phyloP scores from a whole-genome alignment of 768 basidiomycete genomes.

The Butyriboletus loyo region DNA sequence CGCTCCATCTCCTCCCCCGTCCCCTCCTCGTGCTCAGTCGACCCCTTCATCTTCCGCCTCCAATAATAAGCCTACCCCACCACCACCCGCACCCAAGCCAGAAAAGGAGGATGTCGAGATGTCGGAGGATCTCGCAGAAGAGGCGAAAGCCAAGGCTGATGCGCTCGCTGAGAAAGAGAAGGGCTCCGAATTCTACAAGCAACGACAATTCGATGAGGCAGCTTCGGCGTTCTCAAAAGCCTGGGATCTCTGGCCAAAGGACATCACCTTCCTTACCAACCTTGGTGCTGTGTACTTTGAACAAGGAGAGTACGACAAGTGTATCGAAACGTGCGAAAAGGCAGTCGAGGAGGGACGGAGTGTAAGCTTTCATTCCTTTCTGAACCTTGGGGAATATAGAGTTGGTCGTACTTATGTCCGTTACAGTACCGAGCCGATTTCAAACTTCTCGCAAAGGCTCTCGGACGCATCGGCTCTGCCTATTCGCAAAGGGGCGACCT shows the following conservation, averaged over 20 bases:
- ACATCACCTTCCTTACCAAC: slow-evolving; percentile 92
- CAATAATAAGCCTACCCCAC: slow-evolving; percentile 34
- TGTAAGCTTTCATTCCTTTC: slow-evolving; percentile 37
- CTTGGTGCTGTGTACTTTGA: slow-evolving; percentile 90
- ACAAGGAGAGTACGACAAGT: slow-evolving; percentile 86
- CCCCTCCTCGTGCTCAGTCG: slow-evolving; percentile 30
- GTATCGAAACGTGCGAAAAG: slow-evolving; percentile 89
- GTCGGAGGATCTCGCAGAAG: slow-evolving; percentile 62
- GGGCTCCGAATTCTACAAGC: slow-evolving; percentile 83
- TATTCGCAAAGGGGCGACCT: slow-evolving; percentile 81
- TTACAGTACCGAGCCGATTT: slow-evolving; percentile 81
- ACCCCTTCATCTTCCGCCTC: slow-evolving; percentile 45
- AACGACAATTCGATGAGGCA: slow-evolving; percentile 77
- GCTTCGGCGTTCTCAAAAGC: slow-evolving; percentile 76
- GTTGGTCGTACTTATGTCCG: neutral
- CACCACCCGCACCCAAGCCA: slow-evolving; percentile 36
- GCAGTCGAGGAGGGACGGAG: slow-evolving; percentile 94
- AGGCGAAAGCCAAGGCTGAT: slow-evolving; percentile 69
- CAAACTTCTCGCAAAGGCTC: slow-evolving; percentile 93
- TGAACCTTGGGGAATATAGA: neutral
- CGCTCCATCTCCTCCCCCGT: slow-evolving; percentile 20
- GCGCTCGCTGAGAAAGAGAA: slow-evolving; percentile 78
- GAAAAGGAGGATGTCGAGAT: slow-evolving; percentile 65
- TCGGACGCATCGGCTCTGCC: slow-evolving; percentile 84
- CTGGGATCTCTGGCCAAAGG: slow-evolving; percentile 92